Percentiles rank a stretch among this genome's conserved stretches.
These are phyloP conservation scores for Trichoderma reesei DNA, from an alignment of 495 filamentous ascomycete genomes.

Conservation along the genomic window DNA sequence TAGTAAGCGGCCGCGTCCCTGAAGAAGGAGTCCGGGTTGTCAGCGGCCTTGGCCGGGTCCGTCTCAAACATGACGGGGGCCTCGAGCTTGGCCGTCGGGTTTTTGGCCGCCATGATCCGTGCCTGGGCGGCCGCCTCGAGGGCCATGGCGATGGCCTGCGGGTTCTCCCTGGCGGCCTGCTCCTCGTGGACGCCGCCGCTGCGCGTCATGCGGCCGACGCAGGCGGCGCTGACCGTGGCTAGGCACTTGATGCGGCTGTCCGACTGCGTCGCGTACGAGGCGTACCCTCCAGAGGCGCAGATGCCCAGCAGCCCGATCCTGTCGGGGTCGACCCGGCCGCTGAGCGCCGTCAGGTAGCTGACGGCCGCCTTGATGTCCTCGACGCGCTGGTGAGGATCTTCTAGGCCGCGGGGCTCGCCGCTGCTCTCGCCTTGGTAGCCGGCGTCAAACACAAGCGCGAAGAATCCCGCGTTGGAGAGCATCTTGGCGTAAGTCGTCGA, in stretches of 20 bases:
- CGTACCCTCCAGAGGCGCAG: conserved; percentile 32
- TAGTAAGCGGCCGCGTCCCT: conserved; percentile 18
- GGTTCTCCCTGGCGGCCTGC: conserved; percentile 9
- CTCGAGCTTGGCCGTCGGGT: conserved; percentile 15
- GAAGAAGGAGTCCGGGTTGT: conserved; percentile 15
- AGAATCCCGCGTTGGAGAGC: conserved; percentile 26
- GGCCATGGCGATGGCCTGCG: conserved; percentile 14
- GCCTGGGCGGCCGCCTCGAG: neutral
- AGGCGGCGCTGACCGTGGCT: conserved; percentile 24
- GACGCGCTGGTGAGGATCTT: conserved; percentile 30
- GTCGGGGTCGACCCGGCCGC: conserved; percentile 21
- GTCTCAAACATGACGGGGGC: conserved; percentile 13
- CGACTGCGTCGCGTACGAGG: conserved; percentile 25
- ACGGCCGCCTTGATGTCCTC: conserved; percentile 31
- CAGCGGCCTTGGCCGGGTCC: conserved; percentile 13
- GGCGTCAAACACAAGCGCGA: conserved; percentile 28
- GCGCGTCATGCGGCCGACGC: conserved; percentile 24
- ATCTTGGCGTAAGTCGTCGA: conserved; percentile 22
- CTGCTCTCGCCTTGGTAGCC: conserved; percentile 29
- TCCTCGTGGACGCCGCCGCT: conserved; percentile 11
- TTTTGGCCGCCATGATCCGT: conserved; percentile 13
- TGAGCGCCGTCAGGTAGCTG: conserved; percentile 22
- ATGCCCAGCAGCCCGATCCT: conserved; percentile 33
- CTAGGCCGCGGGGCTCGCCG: conserved; percentile 28
- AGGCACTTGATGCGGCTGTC: conserved; percentile 31